Evolutionary conservation across 2,329 filamentous ascomycete genomes (phyloP).

Genomic region (Fusarium sp.): DNA sequence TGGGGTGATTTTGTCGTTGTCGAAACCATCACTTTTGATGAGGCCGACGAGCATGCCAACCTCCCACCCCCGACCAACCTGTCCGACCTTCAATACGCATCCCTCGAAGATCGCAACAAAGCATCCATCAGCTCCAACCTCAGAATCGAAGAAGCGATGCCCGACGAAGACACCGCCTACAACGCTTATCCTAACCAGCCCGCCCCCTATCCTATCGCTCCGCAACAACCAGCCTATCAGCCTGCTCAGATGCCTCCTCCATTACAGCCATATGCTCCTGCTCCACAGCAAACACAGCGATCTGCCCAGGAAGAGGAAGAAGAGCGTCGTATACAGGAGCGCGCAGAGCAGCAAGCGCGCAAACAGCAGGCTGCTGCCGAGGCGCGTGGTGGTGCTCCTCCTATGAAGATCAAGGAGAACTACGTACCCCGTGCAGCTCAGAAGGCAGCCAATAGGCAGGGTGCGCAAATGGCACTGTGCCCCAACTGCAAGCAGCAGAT

Average conservation of each 20-base stretch:
- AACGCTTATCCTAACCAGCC: slow-evolving; percentile 56
- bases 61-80: slow-evolving; percentile 90
- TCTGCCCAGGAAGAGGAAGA: slow-evolving; percentile 69
- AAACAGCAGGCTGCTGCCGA: slow-evolving; percentile 83
- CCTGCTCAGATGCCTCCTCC: slow-evolving; percentile 53
- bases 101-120: slow-evolving; percentile 92
- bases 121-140: slow-evolving; percentile 83
- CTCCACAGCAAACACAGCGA: slow-evolving; percentile 45
- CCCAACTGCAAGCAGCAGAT: slow-evolving; percentile 94
- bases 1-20: slow-evolving; percentile 98
- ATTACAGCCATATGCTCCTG: slow-evolving; percentile 45
- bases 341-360: slow-evolving; percentile 66
- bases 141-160: slow-evolving; percentile 95
- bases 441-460: slow-evolving; percentile 71
- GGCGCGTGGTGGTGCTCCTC: slow-evolving; percentile 70
- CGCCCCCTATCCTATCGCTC: slow-evolving; percentile 52
- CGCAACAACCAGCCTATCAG: slow-evolving; percentile 49
- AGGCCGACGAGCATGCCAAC: slow-evolving; percentile 84
- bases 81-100: slow-evolving; percentile 91
- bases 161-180: slow-evolving; percentile 73
- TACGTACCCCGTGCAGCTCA: slow-evolving; percentile 87
- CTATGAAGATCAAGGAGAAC: slow-evolving; percentile 92
- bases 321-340: slow-evolving; percentile 69
- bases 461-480: slow-evolving; percentile 76
- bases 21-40: slow-evolving; percentile 91